A percentile compares a stretch with the other conserved stretches of the same genome.
Conservation (phyloP, 2,329 filamentous ascomycete species). For the Tolypocladium ophioglossoides region DNA sequence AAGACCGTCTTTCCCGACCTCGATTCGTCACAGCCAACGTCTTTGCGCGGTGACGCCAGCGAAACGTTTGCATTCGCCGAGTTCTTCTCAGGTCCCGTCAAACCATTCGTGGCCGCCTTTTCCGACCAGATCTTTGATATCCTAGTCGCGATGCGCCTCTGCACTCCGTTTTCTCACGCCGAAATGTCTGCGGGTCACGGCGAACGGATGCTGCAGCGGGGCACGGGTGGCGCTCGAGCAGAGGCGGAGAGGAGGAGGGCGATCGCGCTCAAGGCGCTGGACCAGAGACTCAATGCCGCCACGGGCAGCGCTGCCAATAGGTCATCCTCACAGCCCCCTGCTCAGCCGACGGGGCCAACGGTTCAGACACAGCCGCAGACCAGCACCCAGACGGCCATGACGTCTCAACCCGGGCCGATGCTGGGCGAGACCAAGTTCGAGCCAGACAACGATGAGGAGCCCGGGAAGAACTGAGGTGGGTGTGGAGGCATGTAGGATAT, state of each 20-base stretch:
- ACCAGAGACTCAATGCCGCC: slow-evolving; percentile 84
- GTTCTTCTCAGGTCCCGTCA: slow-evolving; percentile 81
- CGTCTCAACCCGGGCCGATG: slow-evolving; percentile 41
- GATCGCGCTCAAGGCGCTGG: slow-evolving; percentile 79
- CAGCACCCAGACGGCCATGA: slow-evolving; percentile 47
- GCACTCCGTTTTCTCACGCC: slow-evolving; percentile 74
- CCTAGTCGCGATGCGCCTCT: slow-evolving; percentile 65
- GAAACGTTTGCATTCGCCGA: slow-evolving; percentile 94
- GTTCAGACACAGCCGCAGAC: slow-evolving; percentile 46
- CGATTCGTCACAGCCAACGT: slow-evolving; percentile 47
- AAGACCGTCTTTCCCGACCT: slow-evolving; percentile 64
- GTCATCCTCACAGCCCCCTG: slow-evolving; percentile 21
- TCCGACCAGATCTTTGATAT: slow-evolving; percentile 63
- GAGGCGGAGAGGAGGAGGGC: slow-evolving; percentile 87
- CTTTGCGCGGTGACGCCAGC: slow-evolving; percentile 79
- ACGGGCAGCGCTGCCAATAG: slow-evolving; percentile 36
- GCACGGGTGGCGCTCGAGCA: slow-evolving; percentile 62
- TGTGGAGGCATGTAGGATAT: neutral
- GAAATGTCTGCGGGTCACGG: slow-evolving; percentile 70
- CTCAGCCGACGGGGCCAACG: slow-evolving; percentile 38
- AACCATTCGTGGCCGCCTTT: slow-evolving; percentile 66
- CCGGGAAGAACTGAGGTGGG: slow-evolving; percentile 15
- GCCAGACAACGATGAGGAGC: slow-evolving; percentile 44
- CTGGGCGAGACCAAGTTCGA: slow-evolving; percentile 62
- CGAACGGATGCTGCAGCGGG: slow-evolving; percentile 40